phyloP scores from a whole-genome alignment of 2,329 filamentous ascomycete species.

The Colletotrichum lini region DNA sequence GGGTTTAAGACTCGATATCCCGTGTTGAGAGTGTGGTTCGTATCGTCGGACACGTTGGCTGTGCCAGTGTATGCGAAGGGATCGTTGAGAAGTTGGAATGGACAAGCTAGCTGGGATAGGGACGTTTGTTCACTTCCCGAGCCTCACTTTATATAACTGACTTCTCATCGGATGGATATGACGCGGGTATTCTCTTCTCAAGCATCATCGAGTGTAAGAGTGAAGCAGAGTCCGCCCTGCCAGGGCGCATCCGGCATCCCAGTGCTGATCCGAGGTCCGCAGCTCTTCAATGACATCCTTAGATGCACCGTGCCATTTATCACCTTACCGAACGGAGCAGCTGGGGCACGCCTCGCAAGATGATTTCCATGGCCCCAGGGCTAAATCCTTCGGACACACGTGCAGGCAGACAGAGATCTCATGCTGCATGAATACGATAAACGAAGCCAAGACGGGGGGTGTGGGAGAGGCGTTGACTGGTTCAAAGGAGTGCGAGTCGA shows the following conservation, averaged over 20 bases:
- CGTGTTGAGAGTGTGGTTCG: neutral
- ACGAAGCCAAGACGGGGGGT: slow-evolving; percentile 19
- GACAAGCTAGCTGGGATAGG: neutral
- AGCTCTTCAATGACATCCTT: neutral
- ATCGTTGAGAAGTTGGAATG: neutral
- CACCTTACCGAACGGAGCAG: neutral
- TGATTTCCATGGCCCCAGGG: neutral
- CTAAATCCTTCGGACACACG: no score
- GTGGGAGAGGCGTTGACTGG: neutral
- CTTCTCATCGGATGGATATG: neutral
- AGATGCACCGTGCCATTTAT: neutral
- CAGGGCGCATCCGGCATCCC: neutral
- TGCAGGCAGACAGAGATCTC: neutral
- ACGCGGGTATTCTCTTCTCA: neutral
- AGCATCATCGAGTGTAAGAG: neutral
- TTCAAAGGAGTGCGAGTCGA: neutral
- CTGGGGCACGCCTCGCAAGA: neutral
- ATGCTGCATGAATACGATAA: slow-evolving; percentile 6
- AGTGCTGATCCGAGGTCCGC: no score
- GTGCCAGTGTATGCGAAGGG: no score
- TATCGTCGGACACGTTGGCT: neutral
- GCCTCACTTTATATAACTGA: neutral
- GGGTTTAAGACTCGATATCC: neutral
- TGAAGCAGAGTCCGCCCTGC: neutral
- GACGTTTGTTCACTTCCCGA: no score